These are phyloP conservation scores for Rickenella mellea DNA, from an alignment of 768 basidiomycete species.

Conservation along the genomic window DNA sequence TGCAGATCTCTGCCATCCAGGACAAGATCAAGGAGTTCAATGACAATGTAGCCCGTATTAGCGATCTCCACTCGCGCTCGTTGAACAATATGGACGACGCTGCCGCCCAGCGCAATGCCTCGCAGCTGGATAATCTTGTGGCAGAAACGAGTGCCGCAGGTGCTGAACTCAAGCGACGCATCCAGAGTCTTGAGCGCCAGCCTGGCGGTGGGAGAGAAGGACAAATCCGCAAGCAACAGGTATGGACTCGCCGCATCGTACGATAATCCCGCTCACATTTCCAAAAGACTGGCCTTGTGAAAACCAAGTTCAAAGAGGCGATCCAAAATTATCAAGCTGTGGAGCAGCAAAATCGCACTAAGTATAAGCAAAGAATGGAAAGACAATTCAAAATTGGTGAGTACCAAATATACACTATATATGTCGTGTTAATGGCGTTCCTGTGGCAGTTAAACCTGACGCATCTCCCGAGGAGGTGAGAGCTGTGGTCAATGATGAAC, in stretches of 20 bases:
- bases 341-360: conserved; percentile 60
- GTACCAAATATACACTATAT: conserved; percentile 5
- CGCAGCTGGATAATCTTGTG: conserved; percentile 50
- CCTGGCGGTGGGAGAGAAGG: conserved; percentile 56
- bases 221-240: conserved; percentile 70
- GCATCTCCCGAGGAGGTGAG: conserved; percentile 75
- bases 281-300: conserved; percentile 48
- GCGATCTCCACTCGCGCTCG: conserved; percentile 65
- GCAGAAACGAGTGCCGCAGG: conserved; percentile 51
- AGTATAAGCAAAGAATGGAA: conserved; percentile 58
- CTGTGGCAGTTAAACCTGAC: conserved; percentile 65
- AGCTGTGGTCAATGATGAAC: conserved; percentile 63
- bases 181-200: conserved; percentile 51
- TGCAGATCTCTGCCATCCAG: conserved; percentile 67
- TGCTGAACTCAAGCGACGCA: conserved; percentile 46
- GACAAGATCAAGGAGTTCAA: conserved; percentile 60
- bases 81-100: conserved; percentile 70
- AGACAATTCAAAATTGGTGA: conserved; percentile 72
- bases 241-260: conserved; percentile 14
- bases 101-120: conserved; percentile 47
- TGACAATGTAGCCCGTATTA: conserved; percentile 56
- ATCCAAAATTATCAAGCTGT: conserved; percentile 72
- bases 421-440: not conserved
- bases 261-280: conserved; percentile 8
- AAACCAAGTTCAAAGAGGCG: conserved; percentile 63